Evolutionary conservation across 352 stramenopile species (phyloP), one percentile per base, ranked within the genome.

Genomic region (Phytopythium oedochilum): DNA sequence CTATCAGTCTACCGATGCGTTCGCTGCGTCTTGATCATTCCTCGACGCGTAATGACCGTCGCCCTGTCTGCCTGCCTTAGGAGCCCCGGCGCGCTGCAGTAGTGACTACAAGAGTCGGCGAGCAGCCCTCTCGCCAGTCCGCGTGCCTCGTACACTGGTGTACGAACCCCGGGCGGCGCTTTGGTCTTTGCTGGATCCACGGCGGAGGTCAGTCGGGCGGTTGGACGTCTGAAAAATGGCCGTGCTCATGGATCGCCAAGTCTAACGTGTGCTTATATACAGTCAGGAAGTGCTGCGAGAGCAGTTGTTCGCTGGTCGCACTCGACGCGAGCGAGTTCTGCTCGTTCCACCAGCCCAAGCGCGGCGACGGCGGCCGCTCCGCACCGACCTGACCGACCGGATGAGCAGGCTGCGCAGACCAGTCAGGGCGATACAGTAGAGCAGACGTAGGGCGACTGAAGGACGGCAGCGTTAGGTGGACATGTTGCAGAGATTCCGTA

Each of bases 111-210:
- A 34, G 23, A 23, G 15, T 4, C 6, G 25, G 10, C 42, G 14
- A 20, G 11, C 22, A 12, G 23, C 25, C 12, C 3, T 2, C 7
- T 14, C 23, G 20, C 9, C 42, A 66, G 47, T 28, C 42, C 5
- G 5, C 49, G 10, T 86, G 75, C 32, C 72, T 68, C 42, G 70
- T 83, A 46, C 61, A 48, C 25, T 86, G 75, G 75, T 86, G 72
- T 42, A 61, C 59, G n/a, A 51, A 68, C 5, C 35, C 53, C 42
- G 68, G 65, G n/a, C 69, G 75, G 50, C 72, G 67, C 48, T 66
- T 70, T 49, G 75, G 75, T 10, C 56, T 86, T 23, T 86, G 75
- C 39, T 86, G 70, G 72, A 69, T 60, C 5, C 72, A 83, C 43
- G 72, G 75, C 17, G 74, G 74, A 26, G 71, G 74, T 83, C 58